phyloP scores from a whole-genome alignment of 2,329 filamentous ascomycete species.

The Lasiodiplodia sp. region DNA sequence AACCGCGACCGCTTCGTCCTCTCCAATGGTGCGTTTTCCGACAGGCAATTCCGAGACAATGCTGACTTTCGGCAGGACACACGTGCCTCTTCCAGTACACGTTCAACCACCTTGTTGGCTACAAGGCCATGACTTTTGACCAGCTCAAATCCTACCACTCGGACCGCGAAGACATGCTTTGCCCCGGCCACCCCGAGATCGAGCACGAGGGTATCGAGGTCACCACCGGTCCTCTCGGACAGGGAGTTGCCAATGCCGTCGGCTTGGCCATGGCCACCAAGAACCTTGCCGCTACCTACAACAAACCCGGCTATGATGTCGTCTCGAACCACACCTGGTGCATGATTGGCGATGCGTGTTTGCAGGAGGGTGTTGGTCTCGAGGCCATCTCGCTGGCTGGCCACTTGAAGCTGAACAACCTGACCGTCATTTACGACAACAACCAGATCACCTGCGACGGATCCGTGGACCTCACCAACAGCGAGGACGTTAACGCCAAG shows the following conservation, averaged over 20 bases:
- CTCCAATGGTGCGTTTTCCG: conserved; percentile 57
- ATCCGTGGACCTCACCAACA: conserved; percentile 61
- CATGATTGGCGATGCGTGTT: conserved; percentile 65
- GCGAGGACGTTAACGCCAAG: conserved; percentile 65
- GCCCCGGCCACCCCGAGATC: conserved; percentile 65
- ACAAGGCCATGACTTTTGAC: conserved; percentile 63
- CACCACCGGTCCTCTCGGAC: conserved; percentile 66
- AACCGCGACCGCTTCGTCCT: conserved; percentile 69
- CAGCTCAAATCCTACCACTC: conserved; percentile 65
- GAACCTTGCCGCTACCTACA: conserved; percentile 62
- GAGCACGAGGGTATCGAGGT: conserved; percentile 65
- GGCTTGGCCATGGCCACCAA: conserved; percentile 66
- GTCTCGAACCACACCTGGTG: conserved; percentile 63
- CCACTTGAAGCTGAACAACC: conserved; percentile 63
- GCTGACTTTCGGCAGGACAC: conserved; percentile 48
- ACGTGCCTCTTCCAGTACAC: conserved; percentile 63
- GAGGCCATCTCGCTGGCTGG: conserved; percentile 66
- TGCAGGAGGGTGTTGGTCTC: conserved; percentile 65
- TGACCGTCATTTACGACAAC: conserved; percentile 67
- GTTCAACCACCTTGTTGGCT: conserved; percentile 62
- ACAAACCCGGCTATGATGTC: conserved; percentile 57
- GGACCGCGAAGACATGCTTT: conserved; percentile 56
- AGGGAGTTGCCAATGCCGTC: conserved; percentile 67
- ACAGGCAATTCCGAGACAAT: background rate
- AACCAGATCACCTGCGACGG: conserved; percentile 68